Percentiles rank a stretch among this genome's conserved stretches.
Conservation (phyloP, 805 yeast species). For the Wickerhamiella siamensis region DNA sequence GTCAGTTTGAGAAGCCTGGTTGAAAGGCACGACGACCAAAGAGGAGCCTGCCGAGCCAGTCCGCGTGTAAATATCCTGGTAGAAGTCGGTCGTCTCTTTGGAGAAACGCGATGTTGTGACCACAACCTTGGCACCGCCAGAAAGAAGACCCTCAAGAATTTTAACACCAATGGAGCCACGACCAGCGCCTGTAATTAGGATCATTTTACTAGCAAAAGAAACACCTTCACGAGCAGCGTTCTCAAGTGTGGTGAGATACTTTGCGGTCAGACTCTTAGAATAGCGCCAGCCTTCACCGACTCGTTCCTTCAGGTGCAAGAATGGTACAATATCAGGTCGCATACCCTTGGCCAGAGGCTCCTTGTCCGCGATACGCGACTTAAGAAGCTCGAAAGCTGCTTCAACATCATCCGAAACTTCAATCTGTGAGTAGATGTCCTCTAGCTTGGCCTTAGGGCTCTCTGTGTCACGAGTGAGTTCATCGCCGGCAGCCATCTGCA, state of each 20-base stretch:
- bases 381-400: slow-evolving; percentile 17
- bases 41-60: slow-evolving; percentile 88
- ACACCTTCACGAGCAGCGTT: slow-evolving; percentile 89
- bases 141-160: slow-evolving; percentile 79
- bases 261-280: slow-evolving; percentile 60
- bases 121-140: slow-evolving; percentile 96
- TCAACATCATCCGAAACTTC: slow-evolving; percentile 15
- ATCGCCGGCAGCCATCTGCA: slow-evolving; percentile 85
- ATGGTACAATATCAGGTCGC: slow-evolving; percentile 66
- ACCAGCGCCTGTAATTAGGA: slow-evolving; percentile 95
- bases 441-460: slow-evolving; percentile 35
- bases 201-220: slow-evolving; percentile 75
- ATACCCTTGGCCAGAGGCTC: slow-evolving; percentile 16
- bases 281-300: slow-evolving; percentile 66
- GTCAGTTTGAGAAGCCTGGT: slow-evolving; percentile 94
- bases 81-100: slow-evolving; percentile 85
- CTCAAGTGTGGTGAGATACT: slow-evolving; percentile 81
- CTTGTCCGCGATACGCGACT: slow-evolving; percentile 12
- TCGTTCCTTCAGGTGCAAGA: slow-evolving; percentile 81
- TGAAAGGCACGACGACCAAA: slow-evolving; percentile 93
- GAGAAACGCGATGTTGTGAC: slow-evolving; percentile 95
- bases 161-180: slow-evolving; percentile 98
- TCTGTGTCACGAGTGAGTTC: slow-evolving; percentile 46
- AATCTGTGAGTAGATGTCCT: slow-evolving; percentile 18
- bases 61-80: slow-evolving; percentile 84